Evolutionary conservation across 192 early-diverging fungal species (phyloP), one percentile per base, ranked within the genome.

Genomic region (Dimargaris verticillata): DNA sequence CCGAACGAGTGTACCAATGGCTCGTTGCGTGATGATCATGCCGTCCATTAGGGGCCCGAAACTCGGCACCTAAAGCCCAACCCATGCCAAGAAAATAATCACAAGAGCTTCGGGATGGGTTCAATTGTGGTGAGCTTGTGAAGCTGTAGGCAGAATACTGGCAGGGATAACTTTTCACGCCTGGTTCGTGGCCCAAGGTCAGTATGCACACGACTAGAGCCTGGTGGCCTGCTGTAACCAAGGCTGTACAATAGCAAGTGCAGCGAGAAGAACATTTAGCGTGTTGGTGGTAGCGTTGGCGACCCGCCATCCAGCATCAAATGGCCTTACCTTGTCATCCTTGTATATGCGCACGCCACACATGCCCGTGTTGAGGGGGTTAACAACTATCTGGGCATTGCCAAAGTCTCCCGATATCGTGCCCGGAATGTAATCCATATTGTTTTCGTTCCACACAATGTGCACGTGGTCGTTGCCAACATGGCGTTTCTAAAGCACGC

Each of bases 391-490:
- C 63, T 90, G 82, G 0, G 88, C 92, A 62, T 99, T 99, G 28
- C 93, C 95, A 77, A 96, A 99, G 68, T 96, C 95, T 53, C 95
- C 95, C 5, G 89, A 88, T 52, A 99, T 96, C 0, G 95, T 99
- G 41, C 78, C 80, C 20, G 81, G 78, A 29, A 85, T 74, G 67
- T 95, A 99, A 38, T 89, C 84, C 62, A 88, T 78, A 44, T 77
- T 72, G 59, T 95, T 88, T 66, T 99, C 95, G 66, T 95, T 96
- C 92, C 92, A 99, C 12, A 99, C 78, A 52, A 99, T 91, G 63
- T 99, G 95, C 9, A 99, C 89, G 67, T 96, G 93, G 64, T 99
- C 93, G 66, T 99, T 99, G 28, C 95, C 95, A 69, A 99, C 88
- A 63, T 99, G 95, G 14, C 95, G 85, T 83, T 98, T 98, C 88